phyloP scores from a whole-genome alignment of 2,329 filamentous ascomycete genomes.

The Periconia sp. region DNA sequence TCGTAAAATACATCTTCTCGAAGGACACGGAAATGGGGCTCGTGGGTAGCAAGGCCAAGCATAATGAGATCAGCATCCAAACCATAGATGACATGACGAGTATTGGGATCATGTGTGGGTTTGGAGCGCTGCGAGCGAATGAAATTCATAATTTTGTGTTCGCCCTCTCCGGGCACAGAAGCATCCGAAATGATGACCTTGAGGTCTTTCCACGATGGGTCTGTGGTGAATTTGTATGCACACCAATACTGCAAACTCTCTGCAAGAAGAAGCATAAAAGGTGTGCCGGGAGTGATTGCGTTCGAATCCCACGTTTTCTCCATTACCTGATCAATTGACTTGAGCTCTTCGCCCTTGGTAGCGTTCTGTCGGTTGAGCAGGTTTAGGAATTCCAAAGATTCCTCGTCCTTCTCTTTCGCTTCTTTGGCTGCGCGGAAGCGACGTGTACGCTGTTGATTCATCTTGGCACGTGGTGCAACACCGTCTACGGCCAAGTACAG shows the following conservation, averaged over 20 bases:
- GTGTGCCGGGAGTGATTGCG: constrained; percentile 91
- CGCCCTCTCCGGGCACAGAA: constrained; percentile 94
- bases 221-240: constrained; percentile 95
- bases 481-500: constrained; percentile 98
- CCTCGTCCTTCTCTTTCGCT: constrained; percentile 88
- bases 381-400: constrained; percentile 85
- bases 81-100: constrained; percentile 96
- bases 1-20: constrained; percentile 97
- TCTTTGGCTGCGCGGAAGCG: constrained; percentile 94
- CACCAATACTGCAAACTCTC: constrained; percentile 93
- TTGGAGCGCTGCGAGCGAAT: constrained; percentile 89
- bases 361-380: constrained; percentile 76
- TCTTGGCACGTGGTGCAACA: constrained; percentile 95
- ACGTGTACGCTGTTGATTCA: constrained; percentile 98
- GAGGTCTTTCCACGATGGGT: constrained; percentile 86
- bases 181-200: constrained; percentile 99
- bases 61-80: constrained; percentile 98
- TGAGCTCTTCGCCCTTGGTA: constrained; percentile 55
- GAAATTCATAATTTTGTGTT: constrained; percentile 99
- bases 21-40: constrained; percentile 93
- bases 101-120: constrained; percentile 92
- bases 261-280: constrained; percentile 97
- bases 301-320: constrained; percentile 94
- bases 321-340: constrained; percentile 62
- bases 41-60: constrained; percentile 94